Conservation (phyloP, 345 rosid genomes). For the Arabidopsis thaliana region TAIR10.1 NC_003070.9:9056001-9056500, state of each 20-base stretch:
- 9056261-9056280: conserved; percentile 71
- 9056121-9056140: conserved; percentile 55
- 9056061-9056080: conserved; percentile 79
- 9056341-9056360: background rate
- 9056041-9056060: conserved; percentile 71
- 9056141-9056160: background rate
- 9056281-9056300: conserved; percentile 81
- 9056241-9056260: conserved; percentile 73
- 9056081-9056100: conserved; percentile 81
- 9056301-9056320: conserved; percentile 83
- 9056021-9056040: conserved; percentile 33
- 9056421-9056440: conserved; percentile 78
- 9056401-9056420: conserved; percentile 83
- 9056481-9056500: conserved; percentile 70
- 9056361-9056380: conserved; percentile 8
- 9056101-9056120: conserved; percentile 92
- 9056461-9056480: conserved; percentile 83
- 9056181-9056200: background rate
- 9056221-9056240: conserved; percentile 86
- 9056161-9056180: background rate
- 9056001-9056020: conserved; percentile 34
- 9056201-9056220: conserved; percentile 63
- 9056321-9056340: conserved; percentile 28
- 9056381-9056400: conserved; percentile 18
- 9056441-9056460: conserved; percentile 78